Evolutionary conservation across 1,139 yeast genomes (phyloP).

Genomic region (Diutina mesorugosa): DNA sequence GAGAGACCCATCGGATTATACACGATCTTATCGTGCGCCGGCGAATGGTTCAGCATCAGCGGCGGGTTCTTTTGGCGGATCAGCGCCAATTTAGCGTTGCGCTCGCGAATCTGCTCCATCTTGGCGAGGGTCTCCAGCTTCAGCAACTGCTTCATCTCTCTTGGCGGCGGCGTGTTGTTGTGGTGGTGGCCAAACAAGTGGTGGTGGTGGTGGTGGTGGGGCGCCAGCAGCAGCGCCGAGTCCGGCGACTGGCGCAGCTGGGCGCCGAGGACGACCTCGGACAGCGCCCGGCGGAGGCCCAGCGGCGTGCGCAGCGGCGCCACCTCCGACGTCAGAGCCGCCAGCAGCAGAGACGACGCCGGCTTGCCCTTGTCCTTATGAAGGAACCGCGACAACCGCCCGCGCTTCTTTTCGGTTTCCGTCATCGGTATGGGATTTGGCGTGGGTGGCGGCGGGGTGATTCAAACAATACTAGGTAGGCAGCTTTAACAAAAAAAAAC

Average conservation of each 20-base stretch:
- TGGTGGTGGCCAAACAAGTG: not conserved
- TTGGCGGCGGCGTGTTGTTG: not conserved
- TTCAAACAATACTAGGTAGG: not conserved
- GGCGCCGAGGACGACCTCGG: constrained; percentile 4
- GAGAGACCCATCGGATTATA: not conserved
- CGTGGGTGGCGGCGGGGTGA: not conserved
- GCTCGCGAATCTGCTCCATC: constrained; percentile 20
- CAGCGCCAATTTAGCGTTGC: constrained; percentile 21
- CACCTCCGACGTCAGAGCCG: constrained; percentile 1
- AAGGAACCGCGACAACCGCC: constrained; percentile 4
- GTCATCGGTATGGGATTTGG: not conserved
- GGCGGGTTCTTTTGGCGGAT: constrained; percentile 12
- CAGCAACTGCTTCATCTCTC: constrained; percentile 13
- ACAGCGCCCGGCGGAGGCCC: constrained; percentile 5
- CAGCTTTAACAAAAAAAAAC: not conserved
- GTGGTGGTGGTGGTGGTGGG: not conserved
- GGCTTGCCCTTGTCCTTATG: constrained; percentile 7
- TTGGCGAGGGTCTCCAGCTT: constrained; percentile 30
- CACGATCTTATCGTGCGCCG: not conserved
- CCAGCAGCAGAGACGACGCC: not conserved
- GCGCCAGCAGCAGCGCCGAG: not conserved
- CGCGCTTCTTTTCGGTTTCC: not conserved
- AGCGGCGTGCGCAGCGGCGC: constrained; percentile 3
- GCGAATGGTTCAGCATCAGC: constrained; percentile 16
- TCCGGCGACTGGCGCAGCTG: not conserved